Conservation (phyloP, 805 yeast species). For the Ogataea populi-albae region DNA sequence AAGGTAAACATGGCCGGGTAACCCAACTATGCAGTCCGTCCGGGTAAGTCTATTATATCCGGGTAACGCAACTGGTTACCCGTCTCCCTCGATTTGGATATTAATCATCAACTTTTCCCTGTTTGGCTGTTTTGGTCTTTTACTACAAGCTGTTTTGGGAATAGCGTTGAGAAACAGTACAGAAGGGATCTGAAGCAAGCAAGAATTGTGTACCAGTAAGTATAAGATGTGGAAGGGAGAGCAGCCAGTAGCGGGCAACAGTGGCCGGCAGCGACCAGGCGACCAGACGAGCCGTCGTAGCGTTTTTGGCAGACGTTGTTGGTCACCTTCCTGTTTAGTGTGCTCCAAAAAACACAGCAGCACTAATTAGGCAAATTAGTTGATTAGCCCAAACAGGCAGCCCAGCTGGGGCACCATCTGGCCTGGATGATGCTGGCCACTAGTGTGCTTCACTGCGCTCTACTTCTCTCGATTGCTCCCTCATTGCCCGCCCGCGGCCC, state of each 20-base stretch:
- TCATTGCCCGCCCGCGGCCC: not conserved
- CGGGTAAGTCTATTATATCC: constrained; percentile 6
- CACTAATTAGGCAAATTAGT: constrained; percentile 27
- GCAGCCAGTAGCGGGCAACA: not conserved
- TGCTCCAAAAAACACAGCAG: constrained; percentile 1
- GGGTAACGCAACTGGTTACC: constrained; percentile 8
- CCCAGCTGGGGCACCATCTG: not conserved
- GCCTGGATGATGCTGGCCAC: too few species aligned
- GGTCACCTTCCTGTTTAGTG: constrained; percentile 1
- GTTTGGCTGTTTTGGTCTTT: constrained; percentile 20
- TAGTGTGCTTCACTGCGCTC: constrained; percentile 2
- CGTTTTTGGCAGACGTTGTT: not conserved
- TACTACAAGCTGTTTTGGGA: constrained; percentile 9
- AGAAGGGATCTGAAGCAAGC: not conserved
- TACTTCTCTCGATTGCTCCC: not conserved
- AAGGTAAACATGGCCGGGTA: too few species aligned
- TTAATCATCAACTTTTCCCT: constrained; percentile 18
- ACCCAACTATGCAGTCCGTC: not conserved
- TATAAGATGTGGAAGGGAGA: not conserved
- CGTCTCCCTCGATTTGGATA: too few species aligned
- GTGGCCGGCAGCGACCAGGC: too few species aligned
- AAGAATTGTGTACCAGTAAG: not conserved
- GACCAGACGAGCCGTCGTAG: too few species aligned
- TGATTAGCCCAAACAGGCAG: constrained; percentile 21
- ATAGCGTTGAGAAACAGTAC: not conserved